Conservation (phyloP, 2,329 filamentous ascomycete species). For the Cyclaneusma minus region DNA sequence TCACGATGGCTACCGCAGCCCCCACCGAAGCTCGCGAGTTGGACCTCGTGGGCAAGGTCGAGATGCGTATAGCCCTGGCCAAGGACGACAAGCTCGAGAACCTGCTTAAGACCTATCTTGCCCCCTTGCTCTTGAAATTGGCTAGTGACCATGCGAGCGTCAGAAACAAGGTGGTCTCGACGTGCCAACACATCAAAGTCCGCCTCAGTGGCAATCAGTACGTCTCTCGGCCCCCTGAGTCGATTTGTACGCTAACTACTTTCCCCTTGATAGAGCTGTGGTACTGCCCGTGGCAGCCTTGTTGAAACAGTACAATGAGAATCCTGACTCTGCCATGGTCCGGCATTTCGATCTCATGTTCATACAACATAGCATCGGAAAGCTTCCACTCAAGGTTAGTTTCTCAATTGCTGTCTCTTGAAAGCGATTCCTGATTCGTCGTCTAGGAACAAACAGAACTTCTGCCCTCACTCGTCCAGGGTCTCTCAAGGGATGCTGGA, state of each 20-base stretch:
- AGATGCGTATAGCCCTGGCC: constrained; percentile 56
- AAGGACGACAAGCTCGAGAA: constrained; percentile 71
- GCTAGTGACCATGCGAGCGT: constrained; percentile 68
- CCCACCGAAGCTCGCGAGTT: constrained; percentile 54
- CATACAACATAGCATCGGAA: constrained; percentile 66
- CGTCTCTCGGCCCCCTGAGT: constrained; percentile 7
- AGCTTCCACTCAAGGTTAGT: constrained; percentile 31
- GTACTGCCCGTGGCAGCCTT: constrained; percentile 73
- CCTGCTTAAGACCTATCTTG: constrained; percentile 63
- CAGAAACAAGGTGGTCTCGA: constrained; percentile 59
- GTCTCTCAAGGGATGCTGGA: constrained; percentile 43
- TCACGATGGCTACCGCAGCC: constrained; percentile 3
- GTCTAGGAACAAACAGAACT: constrained; percentile 53
- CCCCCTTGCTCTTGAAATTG: constrained; percentile 73
- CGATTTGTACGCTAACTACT: constrained; percentile 3
- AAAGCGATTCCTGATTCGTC: too few relatives aligned
- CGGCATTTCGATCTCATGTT: constrained; percentile 81
- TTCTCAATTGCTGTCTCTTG: constrained; percentile 22
- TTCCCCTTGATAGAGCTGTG: constrained; percentile 27
- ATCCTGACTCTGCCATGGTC: constrained; percentile 51
- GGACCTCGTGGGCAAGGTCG: constrained; percentile 69
- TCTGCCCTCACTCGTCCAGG: constrained; percentile 53
- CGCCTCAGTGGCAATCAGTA: constrained; percentile 21
- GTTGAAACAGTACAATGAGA: constrained; percentile 78
- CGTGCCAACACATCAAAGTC: constrained; percentile 59